phyloP scores from a whole-genome alignment of 2,329 filamentous ascomycete genomes.

The Epichloe typhina region DNA sequence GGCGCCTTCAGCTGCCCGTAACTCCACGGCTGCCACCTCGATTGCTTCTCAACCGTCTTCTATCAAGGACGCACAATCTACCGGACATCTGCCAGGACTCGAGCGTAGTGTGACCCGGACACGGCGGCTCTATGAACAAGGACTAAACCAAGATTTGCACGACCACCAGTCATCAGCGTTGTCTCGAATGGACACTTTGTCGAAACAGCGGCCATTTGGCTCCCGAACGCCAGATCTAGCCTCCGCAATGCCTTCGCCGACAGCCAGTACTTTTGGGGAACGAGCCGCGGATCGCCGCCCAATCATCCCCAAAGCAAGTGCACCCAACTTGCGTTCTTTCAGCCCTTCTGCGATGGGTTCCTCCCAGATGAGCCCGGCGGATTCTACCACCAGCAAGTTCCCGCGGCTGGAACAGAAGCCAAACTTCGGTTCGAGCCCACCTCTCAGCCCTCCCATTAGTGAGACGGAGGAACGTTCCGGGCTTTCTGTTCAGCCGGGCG shows the following conservation, averaged over 20 bases:
- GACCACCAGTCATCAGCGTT: slow-evolving; percentile 68
- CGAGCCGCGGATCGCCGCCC: slow-evolving; percentile 32
- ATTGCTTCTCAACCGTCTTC: slow-evolving; percentile 49
- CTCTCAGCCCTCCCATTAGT: slow-evolving; percentile 46
- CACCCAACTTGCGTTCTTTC: slow-evolving; percentile 51
- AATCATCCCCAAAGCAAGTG: slow-evolving; percentile 45
- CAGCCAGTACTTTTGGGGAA: slow-evolving; percentile 29
- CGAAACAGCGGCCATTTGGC: slow-evolving; percentile 43
- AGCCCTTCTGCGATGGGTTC: slow-evolving; percentile 33
- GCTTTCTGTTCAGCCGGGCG: slow-evolving; percentile 58
- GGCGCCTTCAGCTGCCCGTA: slow-evolving; percentile 50
- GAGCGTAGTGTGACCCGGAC: slow-evolving; percentile 58
- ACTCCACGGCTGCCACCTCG: slow-evolving; percentile 81
- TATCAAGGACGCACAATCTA: slow-evolving; percentile 32
- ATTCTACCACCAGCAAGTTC: slow-evolving; percentile 22
- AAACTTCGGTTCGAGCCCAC: slow-evolving; percentile 21
- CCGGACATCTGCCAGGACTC: slow-evolving; percentile 27
- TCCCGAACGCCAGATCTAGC: slow-evolving; percentile 37
- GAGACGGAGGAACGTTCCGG: slow-evolving; percentile 55
- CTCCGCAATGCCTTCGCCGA: slow-evolving; percentile 33
- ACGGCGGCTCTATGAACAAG: slow-evolving; percentile 70
- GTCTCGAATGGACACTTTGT: slow-evolving; percentile 67
- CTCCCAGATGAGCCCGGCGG: slow-evolving; percentile 24
- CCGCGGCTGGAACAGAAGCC: slow-evolving; percentile 20
- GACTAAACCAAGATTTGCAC: slow-evolving; percentile 64